Conservation (phyloP, 148 eudicot genomes). For the Vaccinium myrtillus region DNA sequence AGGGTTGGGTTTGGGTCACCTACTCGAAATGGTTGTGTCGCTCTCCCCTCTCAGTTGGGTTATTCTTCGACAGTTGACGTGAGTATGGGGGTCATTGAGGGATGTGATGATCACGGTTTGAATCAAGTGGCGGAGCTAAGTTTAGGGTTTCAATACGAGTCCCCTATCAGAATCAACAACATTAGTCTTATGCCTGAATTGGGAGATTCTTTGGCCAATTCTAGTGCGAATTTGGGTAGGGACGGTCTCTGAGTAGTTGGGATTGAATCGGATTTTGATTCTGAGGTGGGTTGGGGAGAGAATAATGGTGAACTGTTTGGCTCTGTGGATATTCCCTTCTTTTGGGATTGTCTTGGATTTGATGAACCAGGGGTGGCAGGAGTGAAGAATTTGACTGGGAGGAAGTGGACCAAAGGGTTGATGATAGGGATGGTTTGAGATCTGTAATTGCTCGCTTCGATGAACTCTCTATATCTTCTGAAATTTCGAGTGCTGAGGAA, state of each 20-base stretch:
- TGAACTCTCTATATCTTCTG: slow-evolving; percentile 42
- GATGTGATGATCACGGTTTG: too few species aligned
- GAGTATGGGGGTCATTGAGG: too few species aligned
- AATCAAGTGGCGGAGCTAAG: slow-evolving; percentile 27
- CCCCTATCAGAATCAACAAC: neutral
- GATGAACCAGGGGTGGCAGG: slow-evolving; percentile 26
- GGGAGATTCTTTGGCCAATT: neutral
- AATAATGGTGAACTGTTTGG: slow-evolving; percentile 19
- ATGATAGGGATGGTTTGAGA: slow-evolving; percentile 36
- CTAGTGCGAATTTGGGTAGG: slow-evolving; percentile 8
- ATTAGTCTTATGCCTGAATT: slow-evolving; percentile 6
- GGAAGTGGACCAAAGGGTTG: slow-evolving; percentile 37
- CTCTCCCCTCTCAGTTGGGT: neutral
- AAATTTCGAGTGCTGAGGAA: slow-evolving; percentile 39
- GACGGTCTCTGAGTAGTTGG: slow-evolving; percentile 64
- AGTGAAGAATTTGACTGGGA: slow-evolving; percentile 40
- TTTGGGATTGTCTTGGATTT: slow-evolving; percentile 55
- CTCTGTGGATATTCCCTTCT: slow-evolving; percentile 45
- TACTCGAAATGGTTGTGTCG: neutral
- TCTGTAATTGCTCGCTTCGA: slow-evolving; percentile 46
- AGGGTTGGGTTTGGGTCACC: neutral
- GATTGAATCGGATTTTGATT: slow-evolving; percentile 74
- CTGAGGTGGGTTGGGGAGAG: slow-evolving; percentile 37
- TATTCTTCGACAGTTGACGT: neutral
- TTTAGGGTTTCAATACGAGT: slow-evolving; percentile 32